These are phyloP conservation scores for Neurospora sp. DNA, from an alignment of 495 filamentous ascomycete species.

Conservation along the genomic window DNA sequence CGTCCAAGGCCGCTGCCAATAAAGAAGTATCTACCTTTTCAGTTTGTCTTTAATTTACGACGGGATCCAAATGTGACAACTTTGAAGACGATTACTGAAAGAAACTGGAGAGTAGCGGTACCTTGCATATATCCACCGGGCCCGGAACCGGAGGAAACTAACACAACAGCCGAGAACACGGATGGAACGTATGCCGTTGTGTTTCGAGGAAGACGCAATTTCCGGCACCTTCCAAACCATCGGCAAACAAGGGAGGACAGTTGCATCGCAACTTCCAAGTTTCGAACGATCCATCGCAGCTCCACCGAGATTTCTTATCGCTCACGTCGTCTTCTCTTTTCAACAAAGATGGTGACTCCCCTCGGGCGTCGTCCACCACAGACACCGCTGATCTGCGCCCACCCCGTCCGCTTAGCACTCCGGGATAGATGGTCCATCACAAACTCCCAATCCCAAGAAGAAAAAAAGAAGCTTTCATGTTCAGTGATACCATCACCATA, in stretches of 20 bases:
- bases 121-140: not conserved
- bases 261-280: not conserved
- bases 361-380: not conserved
- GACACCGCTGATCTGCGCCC: not conserved
- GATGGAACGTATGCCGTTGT: not conserved
- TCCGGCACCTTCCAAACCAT: not conserved
- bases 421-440: not conserved
- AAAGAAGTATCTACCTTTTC: not conserved
- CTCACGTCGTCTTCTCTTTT: not conserved
- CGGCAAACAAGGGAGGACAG: not conserved
- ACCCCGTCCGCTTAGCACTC: not conserved
- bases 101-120: not conserved
- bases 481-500: not conserved
- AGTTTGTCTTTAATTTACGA: not conserved
- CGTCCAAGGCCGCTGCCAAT: not conserved
- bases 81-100: not conserved
- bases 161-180: not conserved
- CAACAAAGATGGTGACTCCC: not conserved
- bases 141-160: not conserved
- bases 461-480: not conserved
- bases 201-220: not conserved
- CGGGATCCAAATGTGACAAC: not conserved
- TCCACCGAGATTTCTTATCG: not conserved
- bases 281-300: not conserved
- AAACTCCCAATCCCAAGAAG: not conserved